Conservation (phyloP, 139 green algal species). For the Klebsormidium nitens region DNA sequence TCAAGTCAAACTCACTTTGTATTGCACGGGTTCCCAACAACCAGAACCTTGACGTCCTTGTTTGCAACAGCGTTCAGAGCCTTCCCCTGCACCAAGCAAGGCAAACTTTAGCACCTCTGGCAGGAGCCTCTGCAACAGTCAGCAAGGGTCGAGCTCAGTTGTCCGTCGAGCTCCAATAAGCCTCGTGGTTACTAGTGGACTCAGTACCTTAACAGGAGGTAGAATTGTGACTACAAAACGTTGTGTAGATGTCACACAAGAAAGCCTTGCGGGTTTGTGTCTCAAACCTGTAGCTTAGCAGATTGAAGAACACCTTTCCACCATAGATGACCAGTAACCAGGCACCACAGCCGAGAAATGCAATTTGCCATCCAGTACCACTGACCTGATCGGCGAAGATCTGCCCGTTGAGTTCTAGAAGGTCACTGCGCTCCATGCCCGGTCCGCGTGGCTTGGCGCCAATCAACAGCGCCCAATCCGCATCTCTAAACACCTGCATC, state of each 20-base stretch:
- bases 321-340: too few species aligned
- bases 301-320: too few species aligned
- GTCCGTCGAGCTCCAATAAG: too few species aligned
- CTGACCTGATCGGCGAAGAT: constrained; percentile 58
- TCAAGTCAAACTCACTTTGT: constrained; percentile 56
- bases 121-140: too few species aligned
- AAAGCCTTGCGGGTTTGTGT: too few species aligned
- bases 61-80: constrained; percentile 73
- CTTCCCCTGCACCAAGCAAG: constrained; percentile 51
- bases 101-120: too few species aligned
- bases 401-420: constrained; percentile 85
- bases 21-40: constrained; percentile 91
- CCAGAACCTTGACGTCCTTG: constrained; percentile 72
- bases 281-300: too few species aligned
- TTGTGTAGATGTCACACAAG: too few species aligned
- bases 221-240: too few species aligned
- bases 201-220: too few species aligned
- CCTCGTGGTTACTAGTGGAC: too few species aligned
- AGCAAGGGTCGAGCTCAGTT: too few species aligned
- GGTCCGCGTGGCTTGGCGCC: constrained; percentile 84
- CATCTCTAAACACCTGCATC: constrained; percentile 66
- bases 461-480: constrained; percentile 90
- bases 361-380: neutral
- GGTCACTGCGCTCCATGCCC: constrained; percentile 83
- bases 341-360: constrained; percentile 56